A percentile compares a stretch with the other conserved stretches of the same genome.
Evolutionary conservation across 805 yeast species (phyloP).

Genomic region (Kodamaea leandrae): DNA sequence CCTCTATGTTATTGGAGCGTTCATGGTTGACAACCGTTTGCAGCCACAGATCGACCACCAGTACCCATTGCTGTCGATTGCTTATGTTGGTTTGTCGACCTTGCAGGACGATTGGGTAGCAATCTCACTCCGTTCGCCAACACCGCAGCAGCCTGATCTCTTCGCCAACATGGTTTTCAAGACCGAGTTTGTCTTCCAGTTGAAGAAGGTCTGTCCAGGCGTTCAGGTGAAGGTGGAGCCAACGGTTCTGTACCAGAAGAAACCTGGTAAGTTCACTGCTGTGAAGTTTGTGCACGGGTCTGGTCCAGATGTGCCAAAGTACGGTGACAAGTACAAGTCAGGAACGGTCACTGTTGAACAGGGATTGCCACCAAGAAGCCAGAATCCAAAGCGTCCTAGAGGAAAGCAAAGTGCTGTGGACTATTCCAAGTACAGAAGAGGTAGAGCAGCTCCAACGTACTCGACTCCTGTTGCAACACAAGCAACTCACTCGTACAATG

Average conservation of each 20-base stretch:
- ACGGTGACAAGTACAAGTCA: conserved; percentile 80
- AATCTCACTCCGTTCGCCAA: conserved; percentile 46
- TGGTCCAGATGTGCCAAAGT: conserved; percentile 51
- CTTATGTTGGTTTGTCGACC: conserved; percentile 64
- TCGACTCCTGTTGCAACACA: conserved; percentile 19
- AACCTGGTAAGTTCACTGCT: conserved; percentile 77
- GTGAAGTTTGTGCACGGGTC: conserved; percentile 67
- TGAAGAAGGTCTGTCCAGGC: conserved; percentile 58
- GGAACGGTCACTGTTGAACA: conserved; percentile 77
- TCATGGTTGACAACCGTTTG: conserved; percentile 56
- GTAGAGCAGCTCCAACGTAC: conserved; percentile 18
- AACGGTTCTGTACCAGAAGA: conserved; percentile 80
- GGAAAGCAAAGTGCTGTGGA: conserved; percentile 42
- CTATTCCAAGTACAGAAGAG: conserved; percentile 36
- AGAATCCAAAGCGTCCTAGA: conserved; percentile 74
- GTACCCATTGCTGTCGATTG: conserved; percentile 58
- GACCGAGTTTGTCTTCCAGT: conserved; percentile 79
- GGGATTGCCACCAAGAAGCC: conserved; percentile 73
- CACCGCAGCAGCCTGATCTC: conserved; percentile 66
- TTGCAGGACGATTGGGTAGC: conserved; percentile 94
- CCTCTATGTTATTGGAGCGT: conserved; percentile 72
- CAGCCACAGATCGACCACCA: conserved; percentile 60
- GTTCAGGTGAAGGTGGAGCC: conserved; percentile 66
- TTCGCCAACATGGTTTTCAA: conserved; percentile 80
- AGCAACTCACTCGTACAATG: conserved; percentile 19